A percentile compares a stretch with the other conserved stretches of the same genome.
phyloP scores from a whole-genome alignment of 1,284 basidiomycete species.

The Cryptococcus floricola region DNA sequence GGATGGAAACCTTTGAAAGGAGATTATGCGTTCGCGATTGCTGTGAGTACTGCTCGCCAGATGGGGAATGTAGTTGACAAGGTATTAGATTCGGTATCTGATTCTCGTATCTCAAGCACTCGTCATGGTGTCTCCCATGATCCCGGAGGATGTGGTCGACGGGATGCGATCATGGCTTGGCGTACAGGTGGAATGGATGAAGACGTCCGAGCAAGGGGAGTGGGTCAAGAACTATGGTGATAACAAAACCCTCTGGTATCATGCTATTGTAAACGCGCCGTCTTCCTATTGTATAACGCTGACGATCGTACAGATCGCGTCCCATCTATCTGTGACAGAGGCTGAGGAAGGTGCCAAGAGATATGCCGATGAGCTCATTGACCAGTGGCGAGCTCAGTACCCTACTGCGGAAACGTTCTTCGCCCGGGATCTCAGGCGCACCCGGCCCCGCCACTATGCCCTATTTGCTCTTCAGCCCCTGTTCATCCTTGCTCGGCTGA shows the following conservation, averaged over 20 bases:
- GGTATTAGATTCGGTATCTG: slow-evolving; percentile 19
- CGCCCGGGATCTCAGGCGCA: slow-evolving; percentile 2
- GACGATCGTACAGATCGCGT: slow-evolving; percentile 8
- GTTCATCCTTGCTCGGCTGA: slow-evolving; percentile 21
- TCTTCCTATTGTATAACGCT: not conserved
- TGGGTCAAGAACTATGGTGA: slow-evolving; percentile 6
- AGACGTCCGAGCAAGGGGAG: slow-evolving; percentile 22
- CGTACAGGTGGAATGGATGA: slow-evolving; percentile 29
- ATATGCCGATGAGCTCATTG: not conserved
- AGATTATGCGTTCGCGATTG: slow-evolving; percentile 29
- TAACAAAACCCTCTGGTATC: slow-evolving; percentile 30
- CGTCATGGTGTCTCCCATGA: not conserved
- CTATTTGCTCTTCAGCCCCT: slow-evolving; percentile 30
- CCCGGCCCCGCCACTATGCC: slow-evolving; percentile 27
- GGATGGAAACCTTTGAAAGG: slow-evolving; percentile 20
- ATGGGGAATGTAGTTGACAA: too few relatives aligned
- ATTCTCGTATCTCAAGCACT: slow-evolving; percentile 25
- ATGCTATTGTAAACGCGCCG: slow-evolving; percentile 22
- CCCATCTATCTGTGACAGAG: slow-evolving; percentile 10
- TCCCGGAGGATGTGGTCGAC: slow-evolving; percentile 5
- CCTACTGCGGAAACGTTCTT: not conserved
- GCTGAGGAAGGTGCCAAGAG: not conserved
- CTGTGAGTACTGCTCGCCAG: slow-evolving; percentile 19
- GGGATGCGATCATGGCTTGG: slow-evolving; percentile 16
- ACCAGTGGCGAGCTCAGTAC: not conserved